Evolutionary conservation across 306 rosid species (phyloP), one percentile per base, ranked within the genome.

Genomic region (Echinosophora koreensis): DNA sequence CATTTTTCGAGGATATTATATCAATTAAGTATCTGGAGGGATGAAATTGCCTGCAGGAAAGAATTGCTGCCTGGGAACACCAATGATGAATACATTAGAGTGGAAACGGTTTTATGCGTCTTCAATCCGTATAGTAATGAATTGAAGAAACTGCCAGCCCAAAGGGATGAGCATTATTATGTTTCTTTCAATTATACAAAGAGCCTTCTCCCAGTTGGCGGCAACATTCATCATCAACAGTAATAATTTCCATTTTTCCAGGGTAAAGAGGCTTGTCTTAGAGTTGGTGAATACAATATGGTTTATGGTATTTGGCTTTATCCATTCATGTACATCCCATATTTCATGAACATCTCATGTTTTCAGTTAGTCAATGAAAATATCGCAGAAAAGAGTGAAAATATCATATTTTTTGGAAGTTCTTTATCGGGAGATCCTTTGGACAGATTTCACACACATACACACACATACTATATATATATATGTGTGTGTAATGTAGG

Each of bases 1-100:
- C 71, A 72, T 8, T 47, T 37, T 64, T 64, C 79, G 0, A 18
- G 54, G 18, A 12, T 54, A 9, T 32, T 80, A 4, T 41, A 54
- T 63, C 74, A 73, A 0, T 17, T 64, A 10, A 54, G 68, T 32
- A 42, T 80, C 3, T 71, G 78, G 83, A 44, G 62, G 15, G 72
- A 80, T 64, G 59, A 55, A 5, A 42, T 80, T 55, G 62, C 72
- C 9, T 79, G 73, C 47, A 22, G 1, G 22, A 1, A 22, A 22
- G 22, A 22, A 22, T 22, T 22, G 22, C 22, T 0, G 22, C 22
- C 22, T 22, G 22, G 22, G 22, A 34, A 8, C 14, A 22, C 22
- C 22, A 1, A 22, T 22, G 22, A 22, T 22, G 44, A 46, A 7
- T 8, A 6, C 39, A 1, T 59, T 9, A 32, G 28, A 30, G 28